These are phyloP conservation scores for Saitoella complicata DNA, from an alignment of 805 yeast species.

Conservation along the genomic window DNA sequence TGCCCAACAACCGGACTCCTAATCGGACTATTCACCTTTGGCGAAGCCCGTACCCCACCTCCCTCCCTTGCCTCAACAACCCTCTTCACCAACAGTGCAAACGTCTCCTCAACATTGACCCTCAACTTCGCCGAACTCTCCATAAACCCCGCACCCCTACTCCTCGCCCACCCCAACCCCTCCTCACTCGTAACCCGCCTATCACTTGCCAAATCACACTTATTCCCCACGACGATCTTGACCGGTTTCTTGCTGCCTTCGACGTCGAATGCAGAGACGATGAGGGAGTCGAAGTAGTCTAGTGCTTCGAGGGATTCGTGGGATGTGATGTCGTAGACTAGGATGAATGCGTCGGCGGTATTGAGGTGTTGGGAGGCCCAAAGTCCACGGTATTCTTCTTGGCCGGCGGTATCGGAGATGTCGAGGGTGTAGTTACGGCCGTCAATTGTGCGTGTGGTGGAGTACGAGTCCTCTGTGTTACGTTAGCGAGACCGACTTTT, in stretches of 20 bases:
- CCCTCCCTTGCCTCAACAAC: no score
- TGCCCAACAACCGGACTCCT: no score
- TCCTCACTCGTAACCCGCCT: conserved; percentile 41
- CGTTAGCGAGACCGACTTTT: not conserved
- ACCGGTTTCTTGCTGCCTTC: conserved; percentile 47
- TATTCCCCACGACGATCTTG: conserved; percentile 53
- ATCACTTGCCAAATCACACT: conserved; percentile 41
- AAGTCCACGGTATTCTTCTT: conserved; percentile 59
- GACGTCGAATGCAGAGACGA: conserved; percentile 53
- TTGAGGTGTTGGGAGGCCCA: conserved; percentile 24
- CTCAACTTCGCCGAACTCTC: conserved; percentile 83
- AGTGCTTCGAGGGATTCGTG: conserved; percentile 17
- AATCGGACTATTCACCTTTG: no score
- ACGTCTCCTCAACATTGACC: conserved; percentile 67
- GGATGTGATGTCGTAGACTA: conserved; percentile 22
- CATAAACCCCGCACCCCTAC: conserved; percentile 53
- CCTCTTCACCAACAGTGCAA: conserved; percentile 36
- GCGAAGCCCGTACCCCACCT: no score
- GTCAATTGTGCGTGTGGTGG: conserved; percentile 24
- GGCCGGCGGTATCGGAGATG: conserved; percentile 64
- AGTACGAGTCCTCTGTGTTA: conserved; percentile 17
- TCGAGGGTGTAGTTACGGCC: conserved; percentile 37
- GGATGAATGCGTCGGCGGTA: conserved; percentile 19
- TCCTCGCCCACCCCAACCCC: conserved; percentile 40
- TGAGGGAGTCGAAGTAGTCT: conserved; percentile 20